Conservation (phyloP, 108 stramenopile genomes). For the Nitzschia sp. region DNA sequence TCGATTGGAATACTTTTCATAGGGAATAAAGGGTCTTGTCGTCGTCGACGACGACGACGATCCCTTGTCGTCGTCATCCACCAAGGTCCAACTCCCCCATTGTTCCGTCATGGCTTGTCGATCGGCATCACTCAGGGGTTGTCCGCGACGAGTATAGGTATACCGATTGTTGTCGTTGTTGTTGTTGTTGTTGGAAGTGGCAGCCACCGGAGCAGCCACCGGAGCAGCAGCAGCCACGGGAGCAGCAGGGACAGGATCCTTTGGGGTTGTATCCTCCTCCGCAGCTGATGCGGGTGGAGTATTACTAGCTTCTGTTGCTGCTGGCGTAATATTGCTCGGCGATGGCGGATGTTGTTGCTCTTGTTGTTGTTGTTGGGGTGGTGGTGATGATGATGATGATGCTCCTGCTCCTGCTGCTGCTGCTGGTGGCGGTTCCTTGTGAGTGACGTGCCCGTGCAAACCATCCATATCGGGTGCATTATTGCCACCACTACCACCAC, state of each 20-base stretch:
- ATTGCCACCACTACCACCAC: too few relatives aligned
- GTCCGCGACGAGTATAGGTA: constrained; percentile 24
- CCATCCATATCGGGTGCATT: too few relatives aligned
- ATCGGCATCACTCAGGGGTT: constrained; percentile 17
- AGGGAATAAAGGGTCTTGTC: too few relatives aligned
- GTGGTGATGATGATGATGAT: too few relatives aligned
- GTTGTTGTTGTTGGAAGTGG: not conserved
- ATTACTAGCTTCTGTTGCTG: not conserved
- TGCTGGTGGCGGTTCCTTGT: too few relatives aligned
- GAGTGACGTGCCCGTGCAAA: too few relatives aligned
- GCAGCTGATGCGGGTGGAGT: not conserved
- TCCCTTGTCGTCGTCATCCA: constrained; percentile 22
- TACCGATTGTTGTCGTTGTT: not conserved
- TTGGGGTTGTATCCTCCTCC: too few relatives aligned
- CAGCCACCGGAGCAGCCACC: not conserved
- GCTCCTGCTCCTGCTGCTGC: too few relatives aligned
- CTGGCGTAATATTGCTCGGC: too few relatives aligned
- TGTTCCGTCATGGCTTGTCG: constrained; percentile 17
- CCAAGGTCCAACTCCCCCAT: constrained; percentile 43
- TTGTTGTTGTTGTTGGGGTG: too few relatives aligned
- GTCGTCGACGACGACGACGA: not conserved
- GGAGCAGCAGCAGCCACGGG: not conserved
- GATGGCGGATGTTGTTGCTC: too few relatives aligned
- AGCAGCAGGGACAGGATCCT: not conserved
- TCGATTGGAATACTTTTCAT: constrained; percentile 43